Conservation (phyloP, 257 asterid genomes). For the Parsonsia alboflavescens region DNA sequence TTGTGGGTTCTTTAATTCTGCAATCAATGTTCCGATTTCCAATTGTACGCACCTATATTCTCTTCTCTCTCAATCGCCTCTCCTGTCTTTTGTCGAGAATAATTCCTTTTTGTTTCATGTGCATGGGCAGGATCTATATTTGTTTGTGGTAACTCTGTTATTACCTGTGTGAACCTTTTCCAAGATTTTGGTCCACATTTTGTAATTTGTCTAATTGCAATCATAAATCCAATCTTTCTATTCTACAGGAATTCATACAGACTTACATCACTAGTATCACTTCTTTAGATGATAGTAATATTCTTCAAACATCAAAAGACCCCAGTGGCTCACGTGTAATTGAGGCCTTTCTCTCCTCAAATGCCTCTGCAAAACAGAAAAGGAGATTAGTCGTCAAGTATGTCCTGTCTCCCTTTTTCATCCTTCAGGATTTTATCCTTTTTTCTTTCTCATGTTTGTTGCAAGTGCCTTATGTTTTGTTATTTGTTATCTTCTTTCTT, state of each 20-base stretch:
- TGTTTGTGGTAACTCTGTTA: conserved; percentile 6
- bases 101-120: neutral
- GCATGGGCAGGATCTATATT: neutral
- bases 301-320: conserved; percentile 65
- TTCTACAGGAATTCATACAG: conserved; percentile 57
- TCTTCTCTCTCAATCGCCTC: conserved; percentile 1
- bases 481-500: neutral
- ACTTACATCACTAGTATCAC: conserved; percentile 59
- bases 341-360: conserved; percentile 81
- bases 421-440: conserved; percentile 4
- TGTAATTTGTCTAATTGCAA: conserved; percentile 5
- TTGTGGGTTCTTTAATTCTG: conserved; percentile 81
- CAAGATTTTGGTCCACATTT: neutral
- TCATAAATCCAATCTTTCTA: neutral
- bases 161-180: neutral
- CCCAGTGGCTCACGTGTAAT: conserved; percentile 83
- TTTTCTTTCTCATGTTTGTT: neutral
- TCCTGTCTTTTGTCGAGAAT: neutral
- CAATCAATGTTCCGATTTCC: conserved; percentile 73
- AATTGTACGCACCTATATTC: conserved; percentile 46
- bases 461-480: conserved; percentile 3
- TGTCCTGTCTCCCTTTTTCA: conserved; percentile 23
- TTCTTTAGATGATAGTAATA: conserved; percentile 60
- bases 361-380: conserved; percentile 65
- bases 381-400: conserved; percentile 72